phyloP scores from a whole-genome alignment of 2,329 filamentous ascomycete species.

The Aspergillus puulaauensis region DNA sequence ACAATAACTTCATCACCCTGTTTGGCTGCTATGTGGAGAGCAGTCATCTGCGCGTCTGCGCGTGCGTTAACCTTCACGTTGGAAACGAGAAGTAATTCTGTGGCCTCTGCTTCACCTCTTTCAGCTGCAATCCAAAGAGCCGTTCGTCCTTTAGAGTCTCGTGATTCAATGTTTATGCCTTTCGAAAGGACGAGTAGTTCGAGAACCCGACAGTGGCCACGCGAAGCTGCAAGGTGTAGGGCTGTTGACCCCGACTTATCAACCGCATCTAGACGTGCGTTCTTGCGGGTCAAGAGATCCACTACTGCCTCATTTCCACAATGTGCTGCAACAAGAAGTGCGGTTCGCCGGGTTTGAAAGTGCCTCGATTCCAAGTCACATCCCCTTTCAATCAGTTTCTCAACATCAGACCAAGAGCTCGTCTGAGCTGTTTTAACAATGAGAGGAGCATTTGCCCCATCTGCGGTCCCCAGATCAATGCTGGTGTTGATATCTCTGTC shows the following conservation, averaged over 20 bases:
- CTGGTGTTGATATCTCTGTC: constrained; percentile 32
- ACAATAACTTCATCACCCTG: constrained; percentile 34
- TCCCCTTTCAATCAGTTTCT: constrained; percentile 32
- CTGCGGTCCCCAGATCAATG: constrained; percentile 33
- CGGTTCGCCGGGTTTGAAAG: constrained; percentile 32
- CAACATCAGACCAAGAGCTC: constrained; percentile 34
- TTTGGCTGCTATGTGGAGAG: constrained; percentile 36
- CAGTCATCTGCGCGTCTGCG: constrained; percentile 33
- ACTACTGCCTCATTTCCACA: constrained; percentile 39
- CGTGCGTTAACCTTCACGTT: constrained; percentile 36
- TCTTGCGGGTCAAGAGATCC: constrained; percentile 30
- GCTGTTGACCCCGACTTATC: constrained; percentile 33
- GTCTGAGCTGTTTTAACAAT: constrained; percentile 39
- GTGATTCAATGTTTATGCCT: constrained; percentile 29
- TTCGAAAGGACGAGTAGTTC: constrained; percentile 27
- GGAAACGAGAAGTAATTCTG: constrained; percentile 29
- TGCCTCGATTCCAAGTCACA: constrained; percentile 33
- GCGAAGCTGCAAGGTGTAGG: constrained; percentile 33
- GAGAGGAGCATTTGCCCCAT: constrained; percentile 29
- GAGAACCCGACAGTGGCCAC: constrained; percentile 31
- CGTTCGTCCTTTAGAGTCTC: constrained; percentile 33
- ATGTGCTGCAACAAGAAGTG: constrained; percentile 40
- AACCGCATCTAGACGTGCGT: constrained; percentile 28
- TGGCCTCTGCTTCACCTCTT: constrained; percentile 33
- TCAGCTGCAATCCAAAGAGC: constrained; percentile 38